phyloP scores from a whole-genome alignment of 306 rosid genomes.

The Pueraria montana region DNA sequence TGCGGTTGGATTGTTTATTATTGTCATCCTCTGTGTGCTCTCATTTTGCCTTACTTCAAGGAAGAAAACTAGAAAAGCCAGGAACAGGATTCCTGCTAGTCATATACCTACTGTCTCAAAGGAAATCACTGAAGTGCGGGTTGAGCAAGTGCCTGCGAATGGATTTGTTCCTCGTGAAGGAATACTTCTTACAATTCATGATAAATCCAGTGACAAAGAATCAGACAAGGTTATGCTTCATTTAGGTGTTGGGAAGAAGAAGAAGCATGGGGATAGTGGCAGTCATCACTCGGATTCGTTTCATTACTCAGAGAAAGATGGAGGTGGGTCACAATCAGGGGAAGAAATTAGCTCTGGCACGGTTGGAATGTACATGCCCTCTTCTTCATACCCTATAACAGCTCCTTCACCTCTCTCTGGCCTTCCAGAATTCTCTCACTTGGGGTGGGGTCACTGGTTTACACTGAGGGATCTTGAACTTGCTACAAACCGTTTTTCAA shows the following conservation, averaged over 20 bases:
- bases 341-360: conserved; percentile 76
- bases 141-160: conserved; percentile 77
- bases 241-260: conserved; percentile 72
- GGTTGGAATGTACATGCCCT: conserved; percentile 54
- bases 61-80: conserved; percentile 72
- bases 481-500: conserved; percentile 77
- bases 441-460: conserved; percentile 98
- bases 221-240: conserved; percentile 88
- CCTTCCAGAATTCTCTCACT: conserved; percentile 84
- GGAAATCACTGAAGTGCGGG: conserved; percentile 89
- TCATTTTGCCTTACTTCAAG: conserved; percentile 74
- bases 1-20: conserved; percentile 77
- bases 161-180: conserved; percentile 87
- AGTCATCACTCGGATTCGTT: conserved; percentile 77
- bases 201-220: conserved; percentile 78
- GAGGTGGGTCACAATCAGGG: conserved; percentile 71
- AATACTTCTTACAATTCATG: conserved; percentile 86
- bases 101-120: conserved; percentile 89
- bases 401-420: conserved; percentile 82
- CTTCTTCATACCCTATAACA: conserved; percentile 69
- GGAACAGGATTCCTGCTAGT: conserved; percentile 59
- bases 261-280: conserved; percentile 69
- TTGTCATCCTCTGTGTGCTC: conserved; percentile 71
- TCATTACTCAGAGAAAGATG: conserved; percentile 64
- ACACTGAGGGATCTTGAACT: conserved; percentile 85